Evolutionary conservation across 768 basidiomycete genomes (phyloP).

Genomic region (Tylopilus rubrobrunneus): DNA sequence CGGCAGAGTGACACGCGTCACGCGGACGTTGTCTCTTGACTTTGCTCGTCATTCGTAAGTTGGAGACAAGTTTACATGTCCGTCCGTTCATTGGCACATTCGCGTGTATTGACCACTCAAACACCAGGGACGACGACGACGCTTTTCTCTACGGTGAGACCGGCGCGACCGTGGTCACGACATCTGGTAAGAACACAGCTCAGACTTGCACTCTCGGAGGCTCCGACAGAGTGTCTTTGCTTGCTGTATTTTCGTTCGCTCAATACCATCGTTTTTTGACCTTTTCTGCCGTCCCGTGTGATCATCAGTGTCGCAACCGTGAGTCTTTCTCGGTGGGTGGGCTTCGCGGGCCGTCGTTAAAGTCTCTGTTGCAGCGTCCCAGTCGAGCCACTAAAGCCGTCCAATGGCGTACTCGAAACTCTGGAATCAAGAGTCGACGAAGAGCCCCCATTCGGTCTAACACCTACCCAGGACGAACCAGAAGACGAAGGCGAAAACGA

Average conservation of each 20-base stretch:
- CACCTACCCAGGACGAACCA: conserved; percentile 19
- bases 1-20: conserved; percentile 19
- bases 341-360: conserved; percentile 16
- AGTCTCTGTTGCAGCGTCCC: conserved; percentile 32
- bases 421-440: conserved; percentile 45
- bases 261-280: conserved; percentile 42
- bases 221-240: conserved; percentile 27
- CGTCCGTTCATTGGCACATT: conserved; percentile 18
- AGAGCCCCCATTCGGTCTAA: conserved; percentile 30
- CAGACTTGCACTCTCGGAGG: conserved; percentile 21
- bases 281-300: conserved; percentile 31
- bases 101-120: conserved; percentile 24
- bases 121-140: conserved; percentile 71
- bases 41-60: conserved; percentile 20
- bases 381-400: conserved; percentile 39
- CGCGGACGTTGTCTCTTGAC: conserved; percentile 22
- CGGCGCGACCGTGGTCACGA: conserved; percentile 29
- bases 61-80: conserved; percentile 26
- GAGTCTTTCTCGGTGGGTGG: conserved; percentile 40
- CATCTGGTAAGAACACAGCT: conserved; percentile 46
- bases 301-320: conserved; percentile 60
- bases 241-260: conserved; percentile 31
- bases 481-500: conserved; percentile 22
- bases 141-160: conserved; percentile 73
- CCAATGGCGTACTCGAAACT: conserved; percentile 49